A percentile compares a stretch with the other conserved stretches of the same genome.
phyloP scores from a whole-genome alignment of 2,329 filamentous ascomycete genomes.

The Exophiala sideris region DNA sequence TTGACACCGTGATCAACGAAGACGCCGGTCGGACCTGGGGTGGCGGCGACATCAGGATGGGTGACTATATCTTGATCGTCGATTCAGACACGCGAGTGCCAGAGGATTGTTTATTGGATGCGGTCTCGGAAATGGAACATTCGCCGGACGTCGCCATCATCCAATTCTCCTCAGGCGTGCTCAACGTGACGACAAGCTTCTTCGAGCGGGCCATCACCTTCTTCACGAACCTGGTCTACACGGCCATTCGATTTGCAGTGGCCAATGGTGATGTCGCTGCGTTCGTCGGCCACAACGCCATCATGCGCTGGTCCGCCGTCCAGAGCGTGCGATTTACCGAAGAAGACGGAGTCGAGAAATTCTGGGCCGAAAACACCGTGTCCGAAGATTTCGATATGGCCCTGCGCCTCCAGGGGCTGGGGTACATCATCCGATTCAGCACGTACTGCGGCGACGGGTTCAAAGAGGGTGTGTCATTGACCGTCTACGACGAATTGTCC shows the following conservation, averaged over 20 bases:
- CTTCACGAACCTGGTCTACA: conserved; percentile 76
- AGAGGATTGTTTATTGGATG: conserved; percentile 64
- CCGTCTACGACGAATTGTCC: conserved; percentile 78
- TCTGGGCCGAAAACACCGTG: conserved; percentile 72
- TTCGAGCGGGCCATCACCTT: conserved; percentile 76
- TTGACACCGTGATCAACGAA: conserved; percentile 53
- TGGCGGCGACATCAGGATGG: conserved; percentile 79
- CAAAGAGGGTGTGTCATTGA: conserved; percentile 77
- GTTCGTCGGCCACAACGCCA: conserved; percentile 75
- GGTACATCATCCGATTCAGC: conserved; percentile 66
- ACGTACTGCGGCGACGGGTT: conserved; percentile 68
- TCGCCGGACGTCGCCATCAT: conserved; percentile 68
- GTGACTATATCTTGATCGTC: conserved; percentile 70
- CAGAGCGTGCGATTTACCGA: conserved; percentile 57
- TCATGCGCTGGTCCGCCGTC: conserved; percentile 66
- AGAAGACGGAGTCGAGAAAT: conserved; percentile 52
- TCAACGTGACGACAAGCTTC: conserved; percentile 69
- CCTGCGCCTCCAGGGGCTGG: conserved; percentile 66
- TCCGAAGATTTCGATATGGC: conserved; percentile 77
- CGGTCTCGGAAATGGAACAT: conserved; percentile 68
- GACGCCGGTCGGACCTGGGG: conserved; percentile 59
- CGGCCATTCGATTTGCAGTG: conserved; percentile 67
- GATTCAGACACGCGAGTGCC: conserved; percentile 70
- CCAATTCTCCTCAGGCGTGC: conserved; percentile 70
- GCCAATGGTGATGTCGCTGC: conserved; percentile 69